Conservation (phyloP, 805 yeast genomes). For the Starmerella roubikii region DNA sequence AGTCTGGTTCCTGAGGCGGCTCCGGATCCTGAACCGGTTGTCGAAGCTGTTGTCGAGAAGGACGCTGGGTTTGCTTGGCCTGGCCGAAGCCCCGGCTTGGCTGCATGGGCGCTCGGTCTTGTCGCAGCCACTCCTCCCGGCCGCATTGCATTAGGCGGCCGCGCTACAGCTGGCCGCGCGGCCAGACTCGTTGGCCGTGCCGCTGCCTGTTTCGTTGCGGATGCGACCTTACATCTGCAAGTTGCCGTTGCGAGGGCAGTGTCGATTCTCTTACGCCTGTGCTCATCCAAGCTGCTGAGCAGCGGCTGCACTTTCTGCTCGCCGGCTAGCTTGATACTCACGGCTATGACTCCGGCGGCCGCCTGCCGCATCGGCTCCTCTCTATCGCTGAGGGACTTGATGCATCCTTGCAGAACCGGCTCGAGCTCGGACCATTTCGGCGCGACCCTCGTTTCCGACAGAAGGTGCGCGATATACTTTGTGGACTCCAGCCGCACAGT, state of each 20-base stretch:
- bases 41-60: no score
- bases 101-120: not conserved
- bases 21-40: no score
- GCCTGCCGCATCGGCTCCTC: slow-evolving; percentile 71
- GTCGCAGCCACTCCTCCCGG: not conserved
- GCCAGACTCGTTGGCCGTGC: not conserved
- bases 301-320: slow-evolving; percentile 47
- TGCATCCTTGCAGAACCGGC: slow-evolving; percentile 39
- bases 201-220: not conserved
- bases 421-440: slow-evolving; percentile 47
- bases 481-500: slow-evolving; percentile 63
- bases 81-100: not conserved
- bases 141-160: not conserved
- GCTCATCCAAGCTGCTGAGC: slow-evolving; percentile 62
- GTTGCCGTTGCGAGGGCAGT: slow-evolving; percentile 43
- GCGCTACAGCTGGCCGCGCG: not conserved
- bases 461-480: slow-evolving; percentile 48
- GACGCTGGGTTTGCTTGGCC: not conserved
- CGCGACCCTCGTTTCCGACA: slow-evolving; percentile 34
- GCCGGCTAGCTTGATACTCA: slow-evolving; percentile 71
- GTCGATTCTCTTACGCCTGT: slow-evolving; percentile 54
- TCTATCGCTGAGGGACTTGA: slow-evolving; percentile 64
- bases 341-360: slow-evolving; percentile 67
- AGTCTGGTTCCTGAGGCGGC: no score
- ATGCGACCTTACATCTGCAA: slow-evolving; percentile 28